Conservation (phyloP, 805 yeast genomes). For the Candida sithepensis region DNA sequence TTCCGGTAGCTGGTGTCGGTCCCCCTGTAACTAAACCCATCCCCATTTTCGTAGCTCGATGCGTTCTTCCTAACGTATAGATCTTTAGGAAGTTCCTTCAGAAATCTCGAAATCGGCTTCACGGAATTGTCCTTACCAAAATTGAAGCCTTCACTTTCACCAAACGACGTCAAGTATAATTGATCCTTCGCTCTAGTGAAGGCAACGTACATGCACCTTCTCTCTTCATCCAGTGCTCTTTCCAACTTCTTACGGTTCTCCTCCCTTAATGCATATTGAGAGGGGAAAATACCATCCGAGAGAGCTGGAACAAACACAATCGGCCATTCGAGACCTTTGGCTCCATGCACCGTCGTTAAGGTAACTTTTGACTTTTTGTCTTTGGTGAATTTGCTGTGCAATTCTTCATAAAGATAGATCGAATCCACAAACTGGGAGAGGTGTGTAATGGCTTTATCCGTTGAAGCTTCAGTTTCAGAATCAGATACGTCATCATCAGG, state of each 20-base stretch:
- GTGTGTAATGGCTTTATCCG: conserved; percentile 18
- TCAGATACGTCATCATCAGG: conserved; percentile 11
- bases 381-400: conserved; percentile 8
- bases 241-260: conserved; percentile 19
- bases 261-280: conserved; percentile 39
- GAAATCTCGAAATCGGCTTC: background rate
- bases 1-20: background rate
- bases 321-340: conserved; percentile 96
- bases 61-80: background rate
- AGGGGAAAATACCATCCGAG: conserved; percentile 64
- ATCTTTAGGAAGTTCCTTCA: background rate
- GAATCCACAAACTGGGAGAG: conserved; percentile 31
- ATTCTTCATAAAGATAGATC: conserved; percentile 28
- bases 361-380: conserved; percentile 21
- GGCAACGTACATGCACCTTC: conserved; percentile 85
- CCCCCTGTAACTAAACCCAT: background rate
- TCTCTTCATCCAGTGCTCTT: conserved; percentile 61
- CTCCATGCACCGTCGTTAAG: conserved; percentile 83
- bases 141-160: conserved; percentile 14
- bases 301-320: conserved; percentile 79
- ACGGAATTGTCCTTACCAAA: conserved; percentile 6
- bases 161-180: conserved; percentile 23
- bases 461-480: too few species aligned
- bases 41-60: background rate
- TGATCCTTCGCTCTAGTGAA: conserved; percentile 72